Base-by-base conservation (phyloP, 371 early-diverging fungal genomes). In the Mucor saturninus region DNA sequence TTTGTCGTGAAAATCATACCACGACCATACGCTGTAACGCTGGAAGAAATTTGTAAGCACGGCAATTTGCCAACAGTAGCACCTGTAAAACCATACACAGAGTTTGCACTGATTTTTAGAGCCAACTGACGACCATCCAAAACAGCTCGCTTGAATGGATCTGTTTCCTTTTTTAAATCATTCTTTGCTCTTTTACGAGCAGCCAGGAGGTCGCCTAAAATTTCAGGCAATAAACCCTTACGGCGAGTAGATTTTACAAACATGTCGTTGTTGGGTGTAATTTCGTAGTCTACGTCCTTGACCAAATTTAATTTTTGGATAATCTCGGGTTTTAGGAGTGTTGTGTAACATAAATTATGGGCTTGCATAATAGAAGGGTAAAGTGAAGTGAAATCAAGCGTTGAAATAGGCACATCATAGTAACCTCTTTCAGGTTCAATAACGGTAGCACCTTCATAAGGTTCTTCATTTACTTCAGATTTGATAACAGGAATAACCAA, bases 311-410 rank as follows among this genome's bases (percentile, higher is more conserved):
- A 76, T 56, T 79, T 79, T 62, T 91, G 86, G 26, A 91, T 86
- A 10, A 79, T 74, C 10, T 81, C 68, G 6, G 75, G 74, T 40
- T 75, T 82, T 52, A 99, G 65, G 37, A 97, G 83, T 0, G 99
- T 99, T 0, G 99, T 96, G 76, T 99, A 99, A 76, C 99, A 99
- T 21, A 99, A 81, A 72, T 99, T 99, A 74, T 99, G 98, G 5
- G 98, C 99, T 90, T 99, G 99, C 97, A 99, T 99, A 70, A 99
- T 99, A 9, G 99, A 98, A 9, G 99, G 99, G 79, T 99, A 99
- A 74, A 99, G 87, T 0, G 99, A 99, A 0, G 93, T 93, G 80
- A 99, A 99, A 89, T 99, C 99, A 26, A 99, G 87, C 0, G 99
- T 99, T 7, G 99, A 95, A 65, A 99, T 97, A 2, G 99, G 99